These are phyloP conservation scores for Amaranthus palmeri DNA, from an alignment of 148 eudicot species.

Conservation along the genomic window DNA sequence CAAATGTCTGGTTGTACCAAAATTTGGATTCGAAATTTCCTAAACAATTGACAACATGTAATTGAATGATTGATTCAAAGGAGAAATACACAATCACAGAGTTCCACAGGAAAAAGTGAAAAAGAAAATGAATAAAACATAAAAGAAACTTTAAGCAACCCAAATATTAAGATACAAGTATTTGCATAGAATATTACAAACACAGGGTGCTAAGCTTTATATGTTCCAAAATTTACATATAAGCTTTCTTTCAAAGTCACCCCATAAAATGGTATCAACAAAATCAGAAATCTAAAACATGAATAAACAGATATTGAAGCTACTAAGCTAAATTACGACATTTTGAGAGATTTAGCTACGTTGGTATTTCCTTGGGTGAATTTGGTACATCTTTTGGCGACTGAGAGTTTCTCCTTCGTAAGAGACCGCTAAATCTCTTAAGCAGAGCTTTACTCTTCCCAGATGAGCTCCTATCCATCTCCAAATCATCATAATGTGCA, in stretches of 20 bases:
- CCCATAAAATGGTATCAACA: neutral
- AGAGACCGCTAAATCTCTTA: slow-evolving; percentile 52
- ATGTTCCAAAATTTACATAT: slow-evolving; percentile 13
- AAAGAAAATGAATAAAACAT: neutral
- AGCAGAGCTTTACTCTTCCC: slow-evolving; percentile 46
- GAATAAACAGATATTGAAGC: slow-evolving; percentile 1
- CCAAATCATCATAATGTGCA: slow-evolving; percentile 41
- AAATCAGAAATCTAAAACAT: neutral
- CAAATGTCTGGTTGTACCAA: neutral
- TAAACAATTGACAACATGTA: too few relatives aligned
- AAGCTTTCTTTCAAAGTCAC: neutral
- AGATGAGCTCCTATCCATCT: slow-evolving; percentile 34
- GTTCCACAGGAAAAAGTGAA: neutral
- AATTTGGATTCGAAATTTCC: neutral
- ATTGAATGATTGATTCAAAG: neutral
- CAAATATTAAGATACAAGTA: neutral
- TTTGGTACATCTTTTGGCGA: slow-evolving; percentile 13
- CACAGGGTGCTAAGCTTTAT: slow-evolving; percentile 1
- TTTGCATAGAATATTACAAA: neutral
- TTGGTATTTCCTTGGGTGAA: slow-evolving; percentile 25
- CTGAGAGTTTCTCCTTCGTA: slow-evolving; percentile 36
- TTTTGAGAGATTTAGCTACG: slow-evolving; percentile 7
- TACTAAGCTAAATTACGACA: neutral
- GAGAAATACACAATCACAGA: neutral
- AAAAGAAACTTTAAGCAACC: neutral